Percentiles rank a stretch among this genome's conserved stretches.
Conservation (phyloP, 2,329 filamentous ascomycete species). For the Tolypocladium amazonense region DNA sequence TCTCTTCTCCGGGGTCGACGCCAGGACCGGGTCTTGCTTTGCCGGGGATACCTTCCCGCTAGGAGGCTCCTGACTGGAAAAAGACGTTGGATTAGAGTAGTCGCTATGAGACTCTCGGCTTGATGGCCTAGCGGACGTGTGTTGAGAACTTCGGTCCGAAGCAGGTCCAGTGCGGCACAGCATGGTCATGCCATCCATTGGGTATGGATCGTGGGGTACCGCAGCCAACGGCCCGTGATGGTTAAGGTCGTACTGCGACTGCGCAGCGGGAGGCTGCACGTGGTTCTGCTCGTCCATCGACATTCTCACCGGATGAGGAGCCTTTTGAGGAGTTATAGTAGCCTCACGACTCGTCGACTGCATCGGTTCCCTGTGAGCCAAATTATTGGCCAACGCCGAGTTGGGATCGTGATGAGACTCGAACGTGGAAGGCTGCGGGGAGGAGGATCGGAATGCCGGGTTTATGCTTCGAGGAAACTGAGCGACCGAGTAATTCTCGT, state of each 20-base stretch:
- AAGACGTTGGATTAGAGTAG: constrained; percentile 78
- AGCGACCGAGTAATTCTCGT: constrained; percentile 85
- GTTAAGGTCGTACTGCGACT: constrained; percentile 29
- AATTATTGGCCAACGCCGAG: constrained; percentile 57
- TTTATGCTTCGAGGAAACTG: constrained; percentile 95
- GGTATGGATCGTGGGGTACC: constrained; percentile 87
- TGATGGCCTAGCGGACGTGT: constrained; percentile 58
- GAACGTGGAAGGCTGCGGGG: constrained; percentile 85
- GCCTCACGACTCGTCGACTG: constrained; percentile 38
- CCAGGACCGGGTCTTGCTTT: constrained; percentile 47
- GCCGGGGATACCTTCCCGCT: constrained; percentile 65
- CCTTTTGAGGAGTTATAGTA: constrained; percentile 39
- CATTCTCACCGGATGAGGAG: constrained; percentile 6
- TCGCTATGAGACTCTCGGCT: constrained; percentile 88
- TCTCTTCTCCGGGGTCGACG: constrained; percentile 50
- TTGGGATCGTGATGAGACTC: constrained; percentile 87
- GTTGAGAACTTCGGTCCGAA: constrained; percentile 40
- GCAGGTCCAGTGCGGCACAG: constrained; percentile 68
- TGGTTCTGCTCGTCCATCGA: constrained; percentile 10
- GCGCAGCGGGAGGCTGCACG: constrained; percentile 7
- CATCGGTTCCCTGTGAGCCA: constrained; percentile 46
- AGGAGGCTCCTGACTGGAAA: constrained; percentile 73
- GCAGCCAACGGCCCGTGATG: constrained; percentile 53
- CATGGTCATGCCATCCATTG: constrained; percentile 94
- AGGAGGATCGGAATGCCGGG: constrained; percentile 89